These are phyloP conservation scores for Tetrahymena thermophila DNA, from an alignment of 73 alveolate genomes.

Conservation along the genomic window DNA sequence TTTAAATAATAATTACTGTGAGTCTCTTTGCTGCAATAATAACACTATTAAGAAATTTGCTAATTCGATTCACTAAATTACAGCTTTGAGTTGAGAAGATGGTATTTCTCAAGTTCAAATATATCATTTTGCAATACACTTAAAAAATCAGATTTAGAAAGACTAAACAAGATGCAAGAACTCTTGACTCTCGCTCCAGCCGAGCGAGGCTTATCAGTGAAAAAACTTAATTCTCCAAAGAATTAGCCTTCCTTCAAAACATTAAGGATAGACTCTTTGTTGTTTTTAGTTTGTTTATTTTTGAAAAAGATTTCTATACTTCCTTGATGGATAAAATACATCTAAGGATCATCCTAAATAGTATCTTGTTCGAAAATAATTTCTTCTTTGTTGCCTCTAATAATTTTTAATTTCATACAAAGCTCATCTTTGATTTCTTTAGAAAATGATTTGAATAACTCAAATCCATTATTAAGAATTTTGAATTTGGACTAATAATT, in stretches of 20 bases:
- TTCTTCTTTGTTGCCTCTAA: not conserved
- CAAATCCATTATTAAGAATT: not conserved
- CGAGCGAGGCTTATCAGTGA: not conserved
- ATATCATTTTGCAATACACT: not conserved
- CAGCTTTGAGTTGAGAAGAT: not conserved
- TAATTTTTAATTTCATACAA: not conserved
- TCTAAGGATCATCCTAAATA: not conserved
- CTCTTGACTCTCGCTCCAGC: not conserved
- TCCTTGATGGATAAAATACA: not conserved
- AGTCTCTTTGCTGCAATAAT: not conserved
- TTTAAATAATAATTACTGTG: not conserved
- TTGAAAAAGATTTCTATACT: not conserved
- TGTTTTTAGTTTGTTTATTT: not conserved
- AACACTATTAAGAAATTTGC: not conserved
- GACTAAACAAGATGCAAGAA: not conserved
- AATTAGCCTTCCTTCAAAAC: not conserved
- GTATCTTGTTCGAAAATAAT: not conserved
- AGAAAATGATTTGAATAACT: not conserved
- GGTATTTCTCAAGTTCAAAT: not conserved
- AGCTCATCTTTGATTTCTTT: not conserved
- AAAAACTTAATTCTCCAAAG: not conserved
- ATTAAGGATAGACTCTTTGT: not conserved
- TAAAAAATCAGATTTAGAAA: not conserved
- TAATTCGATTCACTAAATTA: not conserved
- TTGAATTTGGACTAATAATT: not conserved